These are phyloP conservation scores for Venturia pyrina DNA, from an alignment of 2,329 filamentous ascomycete genomes.

Conservation along the genomic window DNA sequence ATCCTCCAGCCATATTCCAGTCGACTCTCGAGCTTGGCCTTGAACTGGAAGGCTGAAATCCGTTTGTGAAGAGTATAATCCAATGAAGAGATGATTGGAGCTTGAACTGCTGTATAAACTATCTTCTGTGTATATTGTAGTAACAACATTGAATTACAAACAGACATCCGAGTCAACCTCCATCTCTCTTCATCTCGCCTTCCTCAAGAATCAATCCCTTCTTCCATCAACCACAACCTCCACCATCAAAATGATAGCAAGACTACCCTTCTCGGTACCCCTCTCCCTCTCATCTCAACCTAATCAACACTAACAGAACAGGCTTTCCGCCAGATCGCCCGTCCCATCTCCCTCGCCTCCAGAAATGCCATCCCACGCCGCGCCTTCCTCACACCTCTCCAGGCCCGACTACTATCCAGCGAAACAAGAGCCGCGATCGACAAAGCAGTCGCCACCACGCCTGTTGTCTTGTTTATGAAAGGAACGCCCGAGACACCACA, in stretches of 20 bases:
- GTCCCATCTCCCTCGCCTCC: conserved; percentile 6
- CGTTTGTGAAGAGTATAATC: not conserved
- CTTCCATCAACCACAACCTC: conserved; percentile 11
- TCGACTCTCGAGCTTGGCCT: not conserved
- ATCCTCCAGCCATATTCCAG: not conserved
- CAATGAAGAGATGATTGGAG: not conserved
- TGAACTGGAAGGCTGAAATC: not conserved
- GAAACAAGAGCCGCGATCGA: conserved; percentile 78
- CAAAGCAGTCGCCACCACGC: conserved; percentile 75
- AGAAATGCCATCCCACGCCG: not conserved
- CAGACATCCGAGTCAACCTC: conserved; percentile 8
- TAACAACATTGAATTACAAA: not conserved
- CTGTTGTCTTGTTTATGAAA: conserved; percentile 99
- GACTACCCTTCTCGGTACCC: conserved; percentile 27
- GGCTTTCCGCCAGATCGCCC: conserved; percentile 27
- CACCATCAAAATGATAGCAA: conserved; percentile 26
- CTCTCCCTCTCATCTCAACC: not conserved
- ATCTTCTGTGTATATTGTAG: not conserved
- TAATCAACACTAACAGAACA: conserved; percentile 13
- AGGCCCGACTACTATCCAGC: conserved; percentile 64
- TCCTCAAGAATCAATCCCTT: not conserved
- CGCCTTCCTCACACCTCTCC: conserved; percentile 32
- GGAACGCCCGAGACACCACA: conserved; percentile 92
- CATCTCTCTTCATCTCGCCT: conserved; percentile 14
- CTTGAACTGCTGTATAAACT: not conserved